These are phyloP conservation scores for Anthracocystis panici-leucophaei DNA, from an alignment of 1,284 basidiomycete species.

Conservation along the genomic window DNA sequence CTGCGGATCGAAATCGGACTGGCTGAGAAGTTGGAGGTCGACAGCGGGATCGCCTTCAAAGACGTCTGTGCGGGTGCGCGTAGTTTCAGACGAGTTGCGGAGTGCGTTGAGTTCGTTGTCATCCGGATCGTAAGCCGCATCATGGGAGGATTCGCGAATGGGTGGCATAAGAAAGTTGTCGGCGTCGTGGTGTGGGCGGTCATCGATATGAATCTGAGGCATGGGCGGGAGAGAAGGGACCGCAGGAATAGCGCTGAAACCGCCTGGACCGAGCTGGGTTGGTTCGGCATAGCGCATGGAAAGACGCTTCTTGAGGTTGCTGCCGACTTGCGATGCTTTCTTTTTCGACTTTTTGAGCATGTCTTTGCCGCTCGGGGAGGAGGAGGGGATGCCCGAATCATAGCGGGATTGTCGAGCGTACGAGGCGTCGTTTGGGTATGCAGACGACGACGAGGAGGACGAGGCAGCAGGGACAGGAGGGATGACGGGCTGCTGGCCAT, in stretches of 20 bases:
- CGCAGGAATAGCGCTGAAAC: conserved; percentile 45
- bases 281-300: conserved; percentile 68
- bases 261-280: conserved; percentile 56
- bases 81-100: conserved; percentile 30
- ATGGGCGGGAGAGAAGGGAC: conserved; percentile 48
- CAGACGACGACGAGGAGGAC: conserved; percentile 7
- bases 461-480: conserved; percentile 17
- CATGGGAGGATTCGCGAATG: conserved; percentile 45
- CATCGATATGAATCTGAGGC: conserved; percentile 34
- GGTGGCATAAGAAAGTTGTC: conserved; percentile 16
- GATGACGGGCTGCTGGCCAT: conserved; percentile 32
- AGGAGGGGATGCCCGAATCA: not conserved
- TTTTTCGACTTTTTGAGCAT: conserved; percentile 51
- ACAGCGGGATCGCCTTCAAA: conserved; percentile 54
- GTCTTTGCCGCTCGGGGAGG: conserved; percentile 5
- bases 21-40: conserved; percentile 54
- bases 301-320: conserved; percentile 66
- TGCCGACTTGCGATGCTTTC: conserved; percentile 60
- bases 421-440: conserved; percentile 15
- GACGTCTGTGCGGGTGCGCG: conserved; percentile 29
- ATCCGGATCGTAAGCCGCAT: conserved; percentile 32
- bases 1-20: conserved; percentile 64
- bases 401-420: conserved; percentile 13
- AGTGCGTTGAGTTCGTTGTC: conserved; percentile 32
- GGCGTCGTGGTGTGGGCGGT: conserved; percentile 21